Evolutionary conservation across 805 yeast genomes (phyloP), one percentile per base, ranked within the genome.

Genomic region (Grigorovia transvaalensis): DNA sequence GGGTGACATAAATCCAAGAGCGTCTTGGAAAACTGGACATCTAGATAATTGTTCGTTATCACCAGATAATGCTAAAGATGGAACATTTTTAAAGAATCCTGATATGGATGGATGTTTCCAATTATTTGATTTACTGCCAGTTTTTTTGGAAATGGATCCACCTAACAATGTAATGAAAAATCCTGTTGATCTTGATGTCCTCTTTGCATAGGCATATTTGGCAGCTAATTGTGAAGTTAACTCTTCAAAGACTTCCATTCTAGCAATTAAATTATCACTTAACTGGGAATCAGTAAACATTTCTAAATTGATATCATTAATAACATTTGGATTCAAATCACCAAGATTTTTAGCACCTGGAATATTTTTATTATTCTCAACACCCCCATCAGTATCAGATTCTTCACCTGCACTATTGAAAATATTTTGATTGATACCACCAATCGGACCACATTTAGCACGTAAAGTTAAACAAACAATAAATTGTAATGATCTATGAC

Each of bases 131-230:
- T 49, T 48, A 23, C 42, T 30, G 23, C 46, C 53, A 15, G 43
- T 27, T 20, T 30, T 44, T 44, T 56, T 60, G 42, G 49, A 57
- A 7, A 57, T 51, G 1, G 68, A 72, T 44, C 63, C 30, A 29
- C 71, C 50, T 47, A 73, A 53, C 33, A 73, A 54, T 0, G 74
- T 69, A 30, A 73, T 65, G 48, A 73, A 73, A 53, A 73, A 73
- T 1, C 71, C 70, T 1, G 73, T 72, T 9, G 85, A 82, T 58
- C 81, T 82, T 41, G 79, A 72, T 61, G 84, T 74, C 65, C 85
- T 76, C 81, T 83, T 81, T 1, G 88, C 85, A 60, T 81, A 82
- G 53, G 79, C 80, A 60, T 82, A 84, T 55, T 80, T 73, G 27
- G 69, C 71, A 19, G 86, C 78, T 40, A 84, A 65, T 43, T 72